Evolutionary conservation across 306 rosid species (phyloP), one percentile per base, ranked within the genome.

Genomic region (Pyrus communis): DNA sequence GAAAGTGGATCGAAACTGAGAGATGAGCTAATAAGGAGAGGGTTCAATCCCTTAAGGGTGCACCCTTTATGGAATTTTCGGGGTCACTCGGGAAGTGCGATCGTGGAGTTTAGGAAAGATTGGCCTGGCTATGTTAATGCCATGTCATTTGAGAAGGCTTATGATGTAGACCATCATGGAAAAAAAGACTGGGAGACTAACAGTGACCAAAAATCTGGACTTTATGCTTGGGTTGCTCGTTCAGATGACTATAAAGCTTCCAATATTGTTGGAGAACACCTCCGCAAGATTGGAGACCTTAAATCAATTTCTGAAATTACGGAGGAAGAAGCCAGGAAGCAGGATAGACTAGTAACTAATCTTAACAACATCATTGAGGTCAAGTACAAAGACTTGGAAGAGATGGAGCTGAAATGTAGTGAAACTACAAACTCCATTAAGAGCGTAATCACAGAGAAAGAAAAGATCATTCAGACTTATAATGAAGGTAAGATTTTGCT

Each of bases 221-320:
- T 92, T 61, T 96, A 89, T 85, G 99, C 84, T 28, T 96, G 99
- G 99, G 83, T 96, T 84, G 99, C 99, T 10, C 93, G 91, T 70
- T 84, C 81, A 45, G 91, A 88, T 73, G 99, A 96, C 86, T 96
- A 92, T 77, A 78, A 83, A 51, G 73, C 78, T 77, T 68, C 71
- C 76, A 86, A 82, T 74, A 83, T 88, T 42, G 84, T 91, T 60
- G 97, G 98, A 23, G 98, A 96, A 78, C 83, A 89, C 67, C 82
- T 96, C 33, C 86, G 85, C 35, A 96, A 89, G 83, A 86, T 82
- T 87, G 92, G 89, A 51, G 91, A 96, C 85, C 84, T 96, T 40
- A 89, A 71, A 79, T 87, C 91, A 70, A 85, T 92, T 77, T 55
- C 93, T 77, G 93, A 92, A 79, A 82, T 87, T 75, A 89, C 89